A percentile compares a stretch with the other conserved stretches of the same genome.
phyloP scores from a whole-genome alignment of 2,329 filamentous ascomycete species.

The Colletotrichum karsti region DNA sequence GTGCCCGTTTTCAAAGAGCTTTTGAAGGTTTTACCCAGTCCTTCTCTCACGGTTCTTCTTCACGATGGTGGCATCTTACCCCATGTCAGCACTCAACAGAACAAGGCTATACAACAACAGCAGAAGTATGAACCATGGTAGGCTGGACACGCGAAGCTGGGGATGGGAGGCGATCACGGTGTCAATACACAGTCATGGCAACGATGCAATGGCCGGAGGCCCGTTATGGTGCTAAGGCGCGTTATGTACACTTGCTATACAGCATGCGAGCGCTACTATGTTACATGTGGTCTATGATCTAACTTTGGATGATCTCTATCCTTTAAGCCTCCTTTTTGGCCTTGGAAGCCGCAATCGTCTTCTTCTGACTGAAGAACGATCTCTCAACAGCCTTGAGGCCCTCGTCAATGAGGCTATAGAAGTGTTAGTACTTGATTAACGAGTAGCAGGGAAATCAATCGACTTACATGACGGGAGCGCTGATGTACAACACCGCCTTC shows the following conservation, averaged over 20 bases:
- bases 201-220: too few species aligned
- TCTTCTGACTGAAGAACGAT: slow-evolving; percentile 67
- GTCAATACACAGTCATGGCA: too few species aligned
- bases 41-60: too few species aligned
- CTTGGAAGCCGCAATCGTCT: slow-evolving; percentile 45
- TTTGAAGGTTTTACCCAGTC: too few species aligned
- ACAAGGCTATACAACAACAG: too few species aligned
- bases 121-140: too few species aligned
- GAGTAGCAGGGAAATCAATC: neutral
- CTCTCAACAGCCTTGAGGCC: slow-evolving; percentile 82
- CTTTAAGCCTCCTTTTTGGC: slow-evolving; percentile 64
- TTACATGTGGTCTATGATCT: slow-evolving; percentile 40
- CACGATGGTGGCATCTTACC: too few species aligned
- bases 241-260: slow-evolving; percentile 25
- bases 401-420: slow-evolving; percentile 79
- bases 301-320: slow-evolving; percentile 31
- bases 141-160: too few species aligned
- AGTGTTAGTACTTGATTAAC: neutral
- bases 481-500: slow-evolving; percentile 90
- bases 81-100: too few species aligned
- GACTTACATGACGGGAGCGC: slow-evolving; percentile 92
- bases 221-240: too few species aligned
- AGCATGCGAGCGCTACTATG: slow-evolving; percentile 29
- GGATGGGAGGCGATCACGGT: too few species aligned
- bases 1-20: too few species aligned